Conservation (phyloP, 2,329 filamentous ascomycete genomes). For the Fusarium pseudoanthophilum region DNA sequence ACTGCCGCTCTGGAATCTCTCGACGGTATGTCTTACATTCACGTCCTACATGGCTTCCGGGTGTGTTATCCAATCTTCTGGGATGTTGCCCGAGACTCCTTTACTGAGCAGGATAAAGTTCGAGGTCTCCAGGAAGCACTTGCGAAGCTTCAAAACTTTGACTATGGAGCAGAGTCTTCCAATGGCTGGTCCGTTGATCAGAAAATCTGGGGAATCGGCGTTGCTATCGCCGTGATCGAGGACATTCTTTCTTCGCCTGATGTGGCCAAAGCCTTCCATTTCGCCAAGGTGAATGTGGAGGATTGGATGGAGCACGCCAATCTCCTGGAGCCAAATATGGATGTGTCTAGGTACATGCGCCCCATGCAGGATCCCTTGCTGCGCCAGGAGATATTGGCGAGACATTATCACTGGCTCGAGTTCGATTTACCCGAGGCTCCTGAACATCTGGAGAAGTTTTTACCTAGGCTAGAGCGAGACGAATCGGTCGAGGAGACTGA, state of each 20-base stretch:
- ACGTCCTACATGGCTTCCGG: background rate
- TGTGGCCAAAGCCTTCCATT: background rate
- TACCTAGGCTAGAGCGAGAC: rapidly evolving
- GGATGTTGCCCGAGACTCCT: background rate
- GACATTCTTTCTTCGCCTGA: background rate
- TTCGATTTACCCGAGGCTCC: background rate
- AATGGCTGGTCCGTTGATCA: background rate
- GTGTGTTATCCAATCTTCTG: background rate
- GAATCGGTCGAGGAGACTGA: rapidly evolving
- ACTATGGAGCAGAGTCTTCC: background rate
- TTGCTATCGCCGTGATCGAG: background rate
- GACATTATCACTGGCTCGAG: no score
- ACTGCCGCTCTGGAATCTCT: background rate
- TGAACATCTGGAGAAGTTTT: no score
- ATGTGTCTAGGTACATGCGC: background rate
- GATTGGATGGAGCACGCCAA: background rate
- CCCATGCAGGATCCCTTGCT: background rate
- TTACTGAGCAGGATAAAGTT: background rate
- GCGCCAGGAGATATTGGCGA: background rate
- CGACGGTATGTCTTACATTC: background rate
- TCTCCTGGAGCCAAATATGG: background rate
- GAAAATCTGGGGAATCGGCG: background rate
- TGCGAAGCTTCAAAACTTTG: rapidly evolving
- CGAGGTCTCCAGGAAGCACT: background rate
- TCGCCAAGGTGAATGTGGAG: background rate